Percentiles rank a stretch among this genome's conserved stretches.
phyloP scores from a whole-genome alignment of 345 rosid genomes.

The Cardamine resedifolia region DNA sequence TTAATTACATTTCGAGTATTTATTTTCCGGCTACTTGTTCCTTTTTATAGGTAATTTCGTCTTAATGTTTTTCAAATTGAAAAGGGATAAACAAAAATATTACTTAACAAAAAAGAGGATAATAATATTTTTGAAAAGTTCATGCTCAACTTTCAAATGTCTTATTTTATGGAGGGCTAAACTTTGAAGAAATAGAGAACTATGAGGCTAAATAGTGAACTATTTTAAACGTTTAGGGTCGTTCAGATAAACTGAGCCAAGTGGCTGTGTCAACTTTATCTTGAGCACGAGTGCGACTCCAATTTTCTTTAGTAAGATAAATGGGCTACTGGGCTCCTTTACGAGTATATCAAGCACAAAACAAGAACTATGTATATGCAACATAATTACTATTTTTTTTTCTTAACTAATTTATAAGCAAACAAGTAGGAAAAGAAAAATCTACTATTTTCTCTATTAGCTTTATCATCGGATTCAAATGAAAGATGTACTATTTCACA shows the following conservation, averaged over 20 bases:
- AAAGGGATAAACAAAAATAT: neutral
- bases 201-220: neutral
- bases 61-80: neutral
- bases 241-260: neutral
- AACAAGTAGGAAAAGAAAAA: neutral
- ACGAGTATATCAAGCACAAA: no score
- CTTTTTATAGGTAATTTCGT: neutral
- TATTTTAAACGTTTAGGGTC: neutral
- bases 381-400: neutral
- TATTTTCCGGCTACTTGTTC: conserved; percentile 9
- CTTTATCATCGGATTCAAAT: neutral
- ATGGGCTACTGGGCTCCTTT: neutral
- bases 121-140: neutral
- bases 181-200: neutral
- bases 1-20: conserved; percentile 2
- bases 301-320: neutral
- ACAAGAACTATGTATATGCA: neutral
- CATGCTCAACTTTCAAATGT: neutral
- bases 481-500: neutral
- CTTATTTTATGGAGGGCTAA: neutral
- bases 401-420: neutral
- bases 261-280: neutral
- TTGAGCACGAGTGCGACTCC: neutral
- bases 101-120: no score
- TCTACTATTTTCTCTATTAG: neutral